Base-by-base conservation (phyloP, 306 rosid genomes). In the Canavalia ensiformis region DNA sequence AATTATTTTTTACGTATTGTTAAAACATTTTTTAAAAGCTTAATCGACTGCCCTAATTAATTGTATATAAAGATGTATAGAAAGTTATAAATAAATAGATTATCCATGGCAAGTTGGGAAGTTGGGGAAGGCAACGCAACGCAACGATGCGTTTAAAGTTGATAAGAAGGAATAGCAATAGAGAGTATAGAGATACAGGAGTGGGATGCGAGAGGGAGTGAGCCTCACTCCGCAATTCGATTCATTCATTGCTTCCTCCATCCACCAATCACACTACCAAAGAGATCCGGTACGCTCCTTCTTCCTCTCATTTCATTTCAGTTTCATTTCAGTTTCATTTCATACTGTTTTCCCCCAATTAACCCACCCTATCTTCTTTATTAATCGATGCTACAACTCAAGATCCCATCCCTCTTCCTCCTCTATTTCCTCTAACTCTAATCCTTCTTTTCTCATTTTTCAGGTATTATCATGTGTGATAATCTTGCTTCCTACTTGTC, bases 391-490 rank as follows among this genome's bases (percentile, higher is more conserved):
- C 25, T 18, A 29, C 31, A 28, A 8, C 64, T 8, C 56, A 72
- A 56, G 75, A 83, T 78, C 80, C 65, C 30, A 63, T 37, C 46
- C 68, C 46, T 37, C 46, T 39, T 37, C 41, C 4, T 37, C 41
- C 41, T 37, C 41, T 37, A 5, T 42, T 45, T 74, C 41, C 56
- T 72, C 67, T 4, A 56, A 37, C 42, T 72, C 46, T 37, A 41
- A 39, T 75, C 59, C 10, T 63, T 56, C 2, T 79, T 71, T 35
- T 67, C 3, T 71, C 12, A 68, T 75, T 83, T 75, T 83, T 59
- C 88, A 87, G 92, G 77, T 76, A 4, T 37, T 74, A 47, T 56
- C 51, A 84, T 81, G 74, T 18, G 65, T 39, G 54, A 2, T 39
- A 45, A 69, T 37, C 35, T 68, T 52, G 57, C 37, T 71, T 68